Percentiles rank a stretch among this genome's conserved stretches.
These are phyloP conservation scores for Fusarium chlamydosporum DNA, from an alignment of 2,329 filamentous ascomycete species.

Conservation along the genomic window DNA sequence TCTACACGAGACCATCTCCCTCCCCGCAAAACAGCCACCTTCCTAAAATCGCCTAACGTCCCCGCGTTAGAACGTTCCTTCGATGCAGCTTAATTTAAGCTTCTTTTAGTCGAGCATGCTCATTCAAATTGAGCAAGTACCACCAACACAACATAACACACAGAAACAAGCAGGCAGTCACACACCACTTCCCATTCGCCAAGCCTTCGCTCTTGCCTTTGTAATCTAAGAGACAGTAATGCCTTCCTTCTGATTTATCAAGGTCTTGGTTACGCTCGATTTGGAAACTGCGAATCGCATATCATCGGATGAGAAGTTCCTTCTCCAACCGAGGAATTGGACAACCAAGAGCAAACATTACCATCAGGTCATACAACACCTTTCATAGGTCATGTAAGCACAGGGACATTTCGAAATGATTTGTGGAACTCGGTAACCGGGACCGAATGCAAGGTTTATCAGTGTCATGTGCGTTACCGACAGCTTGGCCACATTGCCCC, in stretches of 20 bases:
- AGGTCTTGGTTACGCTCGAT: conserved; percentile 3
- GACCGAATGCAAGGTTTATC: conserved; percentile 4
- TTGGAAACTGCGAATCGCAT: conserved; percentile 3
- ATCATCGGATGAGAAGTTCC: conserved; percentile 2
- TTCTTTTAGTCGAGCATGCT: conserved; percentile 29
- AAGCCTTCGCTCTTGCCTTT: background rate
- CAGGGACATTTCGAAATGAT: background rate
- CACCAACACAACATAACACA: background rate
- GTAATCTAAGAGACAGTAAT: background rate
- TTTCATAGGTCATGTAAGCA: background rate
- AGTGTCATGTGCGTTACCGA: conserved; percentile 1
- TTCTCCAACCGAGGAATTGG: conserved; percentile 1
- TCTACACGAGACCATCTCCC: conserved; percentile 15
- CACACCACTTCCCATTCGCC: conserved; percentile 2
- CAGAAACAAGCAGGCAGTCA: background rate
- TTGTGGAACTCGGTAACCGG: conserved; percentile 6
- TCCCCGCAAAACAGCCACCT: conserved; percentile 37
- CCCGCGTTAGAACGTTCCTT: conserved; percentile 32
- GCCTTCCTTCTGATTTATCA: conserved; percentile 1
- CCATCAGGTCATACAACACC: background rate
- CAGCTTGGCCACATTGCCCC: conserved; percentile 2
- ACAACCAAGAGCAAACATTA: background rate
- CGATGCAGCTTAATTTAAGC: conserved; percentile 45
- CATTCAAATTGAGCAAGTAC: conserved; percentile 16
- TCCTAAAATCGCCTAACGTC: conserved; percentile 41